phyloP scores from a whole-genome alignment of 2,329 filamentous ascomycete genomes.

The Pestalotiopsis sp. region DNA sequence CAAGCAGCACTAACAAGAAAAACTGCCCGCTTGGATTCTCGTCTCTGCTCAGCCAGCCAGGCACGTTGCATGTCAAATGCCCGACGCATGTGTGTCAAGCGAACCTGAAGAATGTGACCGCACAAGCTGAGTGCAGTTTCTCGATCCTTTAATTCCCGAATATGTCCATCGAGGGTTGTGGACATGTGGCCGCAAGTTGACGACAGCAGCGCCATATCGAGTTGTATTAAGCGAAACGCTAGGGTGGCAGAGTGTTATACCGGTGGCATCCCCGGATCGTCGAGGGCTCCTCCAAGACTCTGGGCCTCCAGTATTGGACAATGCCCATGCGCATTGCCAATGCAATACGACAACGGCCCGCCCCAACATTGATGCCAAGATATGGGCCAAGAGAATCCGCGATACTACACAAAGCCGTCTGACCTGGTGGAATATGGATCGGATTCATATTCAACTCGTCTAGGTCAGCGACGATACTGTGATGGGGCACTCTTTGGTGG shows the following conservation, averaged over 20 bases:
- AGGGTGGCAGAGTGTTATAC: neutral
- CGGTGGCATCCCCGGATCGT: neutral
- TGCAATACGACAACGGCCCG: neutral
- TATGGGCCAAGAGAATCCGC: neutral
- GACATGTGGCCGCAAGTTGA: neutral
- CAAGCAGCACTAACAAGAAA: neutral
- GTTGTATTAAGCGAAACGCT: neutral
- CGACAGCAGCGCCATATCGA: neutral
- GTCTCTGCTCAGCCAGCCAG: neutral
- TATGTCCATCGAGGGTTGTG: neutral
- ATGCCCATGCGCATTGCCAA: neutral
- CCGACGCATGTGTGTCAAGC: neutral
- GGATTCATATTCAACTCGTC: neutral
- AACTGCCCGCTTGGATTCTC: neutral
- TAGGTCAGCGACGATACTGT: neutral
- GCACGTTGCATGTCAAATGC: neutral
- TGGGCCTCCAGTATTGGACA: neutral
- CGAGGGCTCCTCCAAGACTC: neutral
- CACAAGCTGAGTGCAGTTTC: neutral
- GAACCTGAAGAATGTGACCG: neutral
- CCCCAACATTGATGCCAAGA: neutral
- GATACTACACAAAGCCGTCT: neutral
- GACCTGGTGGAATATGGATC: neutral
- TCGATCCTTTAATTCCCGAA: neutral
- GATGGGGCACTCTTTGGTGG: neutral